These are phyloP conservation scores for Claviceps sp. DNA, from an alignment of 2,329 filamentous ascomycete genomes.

Conservation along the genomic window DNA sequence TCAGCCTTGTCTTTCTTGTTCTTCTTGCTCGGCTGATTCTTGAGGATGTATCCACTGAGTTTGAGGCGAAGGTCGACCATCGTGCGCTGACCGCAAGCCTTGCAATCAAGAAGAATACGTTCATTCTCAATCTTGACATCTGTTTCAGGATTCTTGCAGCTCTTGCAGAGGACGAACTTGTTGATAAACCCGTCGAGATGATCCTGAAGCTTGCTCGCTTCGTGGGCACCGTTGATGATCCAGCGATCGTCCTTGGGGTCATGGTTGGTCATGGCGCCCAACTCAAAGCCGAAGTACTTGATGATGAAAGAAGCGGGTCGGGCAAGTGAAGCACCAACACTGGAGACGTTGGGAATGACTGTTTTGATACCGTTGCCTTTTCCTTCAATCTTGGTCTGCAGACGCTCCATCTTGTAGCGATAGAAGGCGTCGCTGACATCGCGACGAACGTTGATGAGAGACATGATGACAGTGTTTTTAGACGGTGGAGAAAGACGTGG, in stretches of 20 bases:
- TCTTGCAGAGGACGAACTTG: conserved; percentile 98
- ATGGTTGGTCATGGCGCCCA: conserved; percentile 96
- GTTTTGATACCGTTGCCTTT: conserved; percentile 99
- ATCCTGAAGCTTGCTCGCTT: conserved; percentile 89
- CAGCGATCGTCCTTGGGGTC: conserved; percentile 95
- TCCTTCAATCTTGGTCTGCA: conserved; percentile 98
- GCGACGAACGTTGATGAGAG: conserved; percentile 94
- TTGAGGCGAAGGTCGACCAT: conserved; percentile 89
- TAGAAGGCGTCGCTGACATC: conserved; percentile 99
- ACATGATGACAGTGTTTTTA: conserved; percentile 54
- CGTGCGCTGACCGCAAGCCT: conserved; percentile 88
- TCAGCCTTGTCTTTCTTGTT: conserved; percentile 96
- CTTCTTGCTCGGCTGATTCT: conserved; percentile 74
- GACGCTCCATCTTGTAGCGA: conserved; percentile 99
- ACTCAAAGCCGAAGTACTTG: conserved; percentile 99
- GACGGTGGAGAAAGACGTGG: conserved; percentile 6
- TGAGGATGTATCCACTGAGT: conserved; percentile 92
- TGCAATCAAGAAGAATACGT: conserved; percentile 89
- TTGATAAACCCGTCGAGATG: conserved; percentile 96
- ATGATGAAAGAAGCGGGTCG: conserved; percentile 91
- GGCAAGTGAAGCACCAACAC: conserved; percentile 80
- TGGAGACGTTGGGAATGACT: conserved; percentile 92
- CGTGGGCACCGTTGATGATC: conserved; percentile 99
- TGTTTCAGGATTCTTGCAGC: conserved; percentile 99
- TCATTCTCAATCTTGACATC: conserved; percentile 91